phyloP scores from a whole-genome alignment of 345 rosid genomes.

The Pistacia atlantica region DNA sequence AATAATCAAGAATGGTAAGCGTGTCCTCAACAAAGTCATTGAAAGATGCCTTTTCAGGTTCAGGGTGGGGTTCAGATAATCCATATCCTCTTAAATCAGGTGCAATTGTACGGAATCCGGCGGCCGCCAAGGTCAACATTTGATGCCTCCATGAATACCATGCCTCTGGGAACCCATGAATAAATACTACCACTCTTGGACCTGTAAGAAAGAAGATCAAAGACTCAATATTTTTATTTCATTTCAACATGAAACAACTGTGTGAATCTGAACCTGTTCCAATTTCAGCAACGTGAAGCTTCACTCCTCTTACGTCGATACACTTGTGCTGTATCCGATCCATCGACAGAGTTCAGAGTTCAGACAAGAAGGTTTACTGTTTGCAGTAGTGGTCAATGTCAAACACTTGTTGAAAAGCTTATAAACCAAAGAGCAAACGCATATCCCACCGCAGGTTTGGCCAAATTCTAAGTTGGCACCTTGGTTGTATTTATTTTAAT shows the following conservation, averaged over 20 bases:
- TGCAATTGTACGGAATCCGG: constrained; percentile 42
- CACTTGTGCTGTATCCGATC: constrained; percentile 28
- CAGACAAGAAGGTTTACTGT: neutral
- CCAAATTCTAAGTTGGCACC: no score
- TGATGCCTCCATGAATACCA: constrained; percentile 58
- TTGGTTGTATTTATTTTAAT: no score
- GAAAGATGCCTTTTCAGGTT: constrained; percentile 33
- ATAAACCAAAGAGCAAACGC: no score
- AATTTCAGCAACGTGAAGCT: constrained; percentile 33
- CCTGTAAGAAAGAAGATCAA: constrained; percentile 8
- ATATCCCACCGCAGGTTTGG: no score
- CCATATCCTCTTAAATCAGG: constrained; percentile 51
- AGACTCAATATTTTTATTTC: no score
- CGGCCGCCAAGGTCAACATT: constrained; percentile 35
- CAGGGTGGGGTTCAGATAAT: constrained; percentile 21
- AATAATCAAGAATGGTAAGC: constrained; percentile 34
- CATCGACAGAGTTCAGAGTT: neutral
- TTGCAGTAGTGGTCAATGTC: no score
- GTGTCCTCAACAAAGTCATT: constrained; percentile 35
- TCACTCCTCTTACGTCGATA: constrained; percentile 26
- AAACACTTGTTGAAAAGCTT: no score
- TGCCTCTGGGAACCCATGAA: constrained; percentile 47
- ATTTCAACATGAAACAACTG: no score
- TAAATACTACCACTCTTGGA: constrained; percentile 33
- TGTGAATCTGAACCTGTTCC: constrained; percentile 22